Conservation (phyloP, 305 asterid genomes). For the Fraxinus platypoda region DNA sequence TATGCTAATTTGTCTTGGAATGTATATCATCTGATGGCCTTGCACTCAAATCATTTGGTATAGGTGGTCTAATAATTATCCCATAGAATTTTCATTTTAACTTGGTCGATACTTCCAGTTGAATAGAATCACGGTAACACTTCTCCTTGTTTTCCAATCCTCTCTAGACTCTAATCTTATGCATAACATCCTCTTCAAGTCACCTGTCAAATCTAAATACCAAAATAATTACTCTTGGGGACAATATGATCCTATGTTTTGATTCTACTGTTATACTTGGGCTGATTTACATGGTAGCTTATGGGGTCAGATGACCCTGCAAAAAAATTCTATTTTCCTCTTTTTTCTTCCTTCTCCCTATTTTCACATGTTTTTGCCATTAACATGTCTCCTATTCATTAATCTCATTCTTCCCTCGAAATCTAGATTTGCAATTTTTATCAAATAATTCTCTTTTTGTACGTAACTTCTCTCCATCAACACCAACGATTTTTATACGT, state of each 20-base stretch:
- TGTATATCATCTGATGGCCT: not conserved
- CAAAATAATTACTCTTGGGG: not conserved
- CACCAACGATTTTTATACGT: no score
- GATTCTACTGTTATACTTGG: not conserved
- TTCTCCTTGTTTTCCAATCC: not conserved
- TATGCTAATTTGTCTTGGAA: not conserved
- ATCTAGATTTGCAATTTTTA: no score
- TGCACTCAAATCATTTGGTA: not conserved
- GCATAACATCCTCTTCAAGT: not conserved
- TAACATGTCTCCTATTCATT: no score
- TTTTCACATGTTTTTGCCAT: no score
- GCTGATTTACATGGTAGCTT: no score
- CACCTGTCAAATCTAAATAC: not conserved
- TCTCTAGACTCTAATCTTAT: not conserved
- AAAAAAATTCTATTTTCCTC: no score
- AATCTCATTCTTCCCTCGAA: no score
- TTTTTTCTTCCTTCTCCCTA: no score
- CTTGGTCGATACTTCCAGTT: not conserved
- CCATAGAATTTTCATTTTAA: not conserved
- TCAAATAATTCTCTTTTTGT: no score
- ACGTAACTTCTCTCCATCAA: no score
- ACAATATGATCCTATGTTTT: not conserved
- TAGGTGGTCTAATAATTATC: not conserved
- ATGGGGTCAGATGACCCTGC: no score
- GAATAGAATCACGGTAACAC: not conserved